A percentile compares a stretch with the other conserved stretches of the same genome.
phyloP scores from a whole-genome alignment of 2,329 filamentous ascomycete genomes.

The Verruconis gallopava region DNA sequence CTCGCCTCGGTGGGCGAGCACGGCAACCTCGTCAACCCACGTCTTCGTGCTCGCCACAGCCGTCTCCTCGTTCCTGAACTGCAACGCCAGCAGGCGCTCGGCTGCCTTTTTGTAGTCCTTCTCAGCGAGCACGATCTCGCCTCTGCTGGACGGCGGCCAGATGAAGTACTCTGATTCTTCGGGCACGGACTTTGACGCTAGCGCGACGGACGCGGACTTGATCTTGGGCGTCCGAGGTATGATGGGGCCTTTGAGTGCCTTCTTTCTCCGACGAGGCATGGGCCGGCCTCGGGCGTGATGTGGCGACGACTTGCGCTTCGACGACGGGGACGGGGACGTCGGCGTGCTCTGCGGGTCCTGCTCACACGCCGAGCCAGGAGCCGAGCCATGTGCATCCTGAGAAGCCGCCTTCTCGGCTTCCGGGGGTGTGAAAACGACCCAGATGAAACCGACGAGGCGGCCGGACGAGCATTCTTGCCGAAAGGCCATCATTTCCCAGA shows the following conservation, averaged over 20 bases:
- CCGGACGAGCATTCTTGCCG: conserved; percentile 92
- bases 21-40: conserved; percentile 56
- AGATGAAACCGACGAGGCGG: conserved; percentile 83
- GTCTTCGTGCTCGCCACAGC: conserved; percentile 52
- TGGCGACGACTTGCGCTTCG: conserved; percentile 3
- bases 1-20: conserved; percentile 19
- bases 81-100: conserved; percentile 58
- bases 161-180: conserved; percentile 44
- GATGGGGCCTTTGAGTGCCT: conserved; percentile 44
- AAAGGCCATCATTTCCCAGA: conserved; percentile 98
- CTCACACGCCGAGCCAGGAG: background rate
- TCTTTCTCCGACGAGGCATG: too few species aligned
- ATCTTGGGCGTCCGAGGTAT: conserved; percentile 49
- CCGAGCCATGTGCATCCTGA: background rate
- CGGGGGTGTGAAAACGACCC: conserved; percentile 69
- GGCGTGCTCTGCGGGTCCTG: background rate
- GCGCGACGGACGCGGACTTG: conserved; percentile 37
- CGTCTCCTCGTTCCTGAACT: conserved; percentile 55
- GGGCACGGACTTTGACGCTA: conserved; percentile 8
- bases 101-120: conserved; percentile 53
- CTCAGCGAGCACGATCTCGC: conserved; percentile 50
- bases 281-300: background rate
- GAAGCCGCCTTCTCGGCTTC: conserved; percentile 16
- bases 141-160: conserved; percentile 51
- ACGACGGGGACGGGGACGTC: conserved; percentile 1